Conservation (phyloP, 371 early-diverging fungal species). For the Circinella minor region DNA sequence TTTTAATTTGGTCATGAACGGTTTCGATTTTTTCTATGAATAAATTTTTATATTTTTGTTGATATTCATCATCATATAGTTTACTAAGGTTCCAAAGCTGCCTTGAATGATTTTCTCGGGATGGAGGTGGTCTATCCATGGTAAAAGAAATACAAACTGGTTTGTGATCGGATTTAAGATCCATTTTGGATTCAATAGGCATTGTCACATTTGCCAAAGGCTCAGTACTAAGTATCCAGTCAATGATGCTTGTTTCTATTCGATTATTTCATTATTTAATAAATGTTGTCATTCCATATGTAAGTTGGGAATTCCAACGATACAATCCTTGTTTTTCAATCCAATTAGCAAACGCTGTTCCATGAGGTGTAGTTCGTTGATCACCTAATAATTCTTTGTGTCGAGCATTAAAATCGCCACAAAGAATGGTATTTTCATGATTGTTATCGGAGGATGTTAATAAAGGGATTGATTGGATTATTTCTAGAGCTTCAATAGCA, state of each 20-base stretch:
- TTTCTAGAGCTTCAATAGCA: slow-evolving; percentile 7
- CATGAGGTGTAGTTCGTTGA: background rate
- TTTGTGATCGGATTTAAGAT: slow-evolving; percentile 1
- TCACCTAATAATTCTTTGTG: slow-evolving; percentile 13
- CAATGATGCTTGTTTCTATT: slow-evolving; percentile 16
- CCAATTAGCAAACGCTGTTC: slow-evolving; percentile 3
- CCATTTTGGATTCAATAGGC: background rate
- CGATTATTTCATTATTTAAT: no score
- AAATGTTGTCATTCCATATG: slow-evolving; percentile 21
- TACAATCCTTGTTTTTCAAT: slow-evolving; percentile 2
- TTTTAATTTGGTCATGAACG: background rate
- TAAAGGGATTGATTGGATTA: background rate
- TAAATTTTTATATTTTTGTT: background rate
- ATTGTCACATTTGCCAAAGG: slow-evolving; percentile 1
- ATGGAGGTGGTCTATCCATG: background rate
- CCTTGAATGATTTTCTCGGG: background rate
- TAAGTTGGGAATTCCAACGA: slow-evolving; percentile 13
- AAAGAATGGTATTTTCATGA: slow-evolving; percentile 18
- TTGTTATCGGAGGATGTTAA: slow-evolving; percentile 1
- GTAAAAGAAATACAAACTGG: background rate
- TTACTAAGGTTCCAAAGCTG: background rate
- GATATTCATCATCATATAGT: background rate
- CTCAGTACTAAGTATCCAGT: slow-evolving; percentile 15
- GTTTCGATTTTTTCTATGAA: no score
- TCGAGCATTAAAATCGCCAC: slow-evolving; percentile 30